Conservation (phyloP, 306 rosid species). For the Alnus glutinosa region DNA sequence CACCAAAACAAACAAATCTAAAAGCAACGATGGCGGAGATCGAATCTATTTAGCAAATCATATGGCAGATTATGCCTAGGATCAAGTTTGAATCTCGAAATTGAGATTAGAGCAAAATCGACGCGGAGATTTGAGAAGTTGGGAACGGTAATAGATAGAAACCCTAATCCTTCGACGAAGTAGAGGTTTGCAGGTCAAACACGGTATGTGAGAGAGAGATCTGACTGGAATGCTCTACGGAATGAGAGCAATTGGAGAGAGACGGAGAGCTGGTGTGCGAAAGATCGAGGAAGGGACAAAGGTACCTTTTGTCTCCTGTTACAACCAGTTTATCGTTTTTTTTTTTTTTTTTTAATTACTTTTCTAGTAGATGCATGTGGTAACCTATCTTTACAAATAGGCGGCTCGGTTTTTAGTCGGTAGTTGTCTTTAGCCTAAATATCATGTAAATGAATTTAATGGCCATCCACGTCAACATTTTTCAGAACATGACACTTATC, state of each 20-base stretch:
- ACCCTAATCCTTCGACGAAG: conserved; percentile 13
- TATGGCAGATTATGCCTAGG: background rate
- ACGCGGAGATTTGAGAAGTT: background rate
- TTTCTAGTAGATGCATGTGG: background rate
- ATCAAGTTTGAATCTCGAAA: background rate
- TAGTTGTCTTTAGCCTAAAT: too few species aligned
- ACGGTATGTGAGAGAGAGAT: conserved; percentile 6
- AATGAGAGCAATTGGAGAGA: background rate
- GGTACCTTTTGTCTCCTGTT: background rate
- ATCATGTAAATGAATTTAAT: too few species aligned
- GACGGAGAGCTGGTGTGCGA: background rate
- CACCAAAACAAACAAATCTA: conserved; percentile 2
- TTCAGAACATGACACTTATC: too few species aligned
- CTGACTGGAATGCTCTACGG: background rate
- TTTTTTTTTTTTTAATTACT: background rate
- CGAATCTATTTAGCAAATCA: conserved; percentile 1
- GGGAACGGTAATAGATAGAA: conserved; percentile 5
- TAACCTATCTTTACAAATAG: too few species aligned
- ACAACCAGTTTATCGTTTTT: background rate
- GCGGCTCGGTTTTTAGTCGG: too few species aligned
- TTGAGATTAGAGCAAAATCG: background rate
- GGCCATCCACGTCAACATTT: too few species aligned
- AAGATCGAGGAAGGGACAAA: background rate
- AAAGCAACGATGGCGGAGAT: background rate
- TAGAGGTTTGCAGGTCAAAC: conserved; percentile 28